Evolutionary conservation across 345 rosid genomes (phyloP), one percentile per base, ranked within the genome.

Genomic region (Xanthoceras sorbifolium): DNA sequence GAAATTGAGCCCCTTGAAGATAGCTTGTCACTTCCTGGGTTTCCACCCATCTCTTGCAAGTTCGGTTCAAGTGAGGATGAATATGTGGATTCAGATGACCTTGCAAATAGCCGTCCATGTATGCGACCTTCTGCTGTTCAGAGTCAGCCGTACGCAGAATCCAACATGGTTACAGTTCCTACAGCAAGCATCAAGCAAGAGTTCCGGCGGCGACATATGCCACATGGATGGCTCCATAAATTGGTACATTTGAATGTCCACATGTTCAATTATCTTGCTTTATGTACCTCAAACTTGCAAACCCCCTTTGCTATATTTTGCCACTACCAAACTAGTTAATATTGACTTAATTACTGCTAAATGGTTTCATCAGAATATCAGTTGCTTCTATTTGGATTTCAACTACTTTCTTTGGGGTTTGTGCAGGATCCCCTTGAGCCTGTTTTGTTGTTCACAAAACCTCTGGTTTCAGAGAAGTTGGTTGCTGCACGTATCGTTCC

Each of bases 351-450:
- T 74, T 9, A 48, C 67, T 14, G 50, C 15, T 29, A 26, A n/a
- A 74, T 46, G 6, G 18, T 59, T 69, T 44, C 42, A 1, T 68
- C n/a, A 36, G 23, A 60, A 36, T 40, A 64, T 57, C 31, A 60
- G 31, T 46, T 34, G 15, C 67, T 32, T 59, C 66, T 9, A 59
- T 31, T 34, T 73, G 65, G 73, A 65, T 32, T 11, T 62, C n/a
- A 42, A 40, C 59, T 20, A 7, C 26, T 40, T 34, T 46, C 62
- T 32, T 3, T 63, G 20, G 72, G 80, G 66, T 70, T 22, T 26
- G 71, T 78, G 76, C 91, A 97, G 99, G 99, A 94, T 87, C 94
- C 95, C 77, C 80, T 84, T 36, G 97, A 97, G 89, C 97, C 99
- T 0, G 90, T 91, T 50, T 77, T 97, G 80, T 79, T 97, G 77